Percentiles rank a stretch among this genome's conserved stretches.
Conservation (phyloP, 1,284 basidiomycete genomes). For the Ganoderma meredithae region DNA sequence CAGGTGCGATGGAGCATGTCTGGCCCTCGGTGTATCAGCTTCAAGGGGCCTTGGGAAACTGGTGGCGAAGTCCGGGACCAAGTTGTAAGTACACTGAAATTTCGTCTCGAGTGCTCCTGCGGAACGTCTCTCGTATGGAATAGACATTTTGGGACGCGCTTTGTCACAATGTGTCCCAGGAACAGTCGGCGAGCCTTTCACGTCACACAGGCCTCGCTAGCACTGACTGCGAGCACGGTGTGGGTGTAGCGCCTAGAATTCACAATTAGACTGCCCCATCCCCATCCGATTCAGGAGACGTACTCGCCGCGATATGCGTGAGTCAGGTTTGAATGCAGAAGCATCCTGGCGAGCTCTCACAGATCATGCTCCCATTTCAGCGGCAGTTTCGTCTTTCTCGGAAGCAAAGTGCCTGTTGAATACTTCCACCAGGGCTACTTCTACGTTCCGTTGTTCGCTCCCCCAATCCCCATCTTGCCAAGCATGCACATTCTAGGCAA, state of each 20-base stretch:
- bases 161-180: neutral
- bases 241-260: neutral
- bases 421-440: neutral
- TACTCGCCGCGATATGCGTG: neutral
- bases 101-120: neutral
- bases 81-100: neutral
- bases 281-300: neutral
- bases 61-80: neutral
- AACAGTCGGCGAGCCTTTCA: neutral
- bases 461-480: neutral
- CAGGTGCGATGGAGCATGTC: neutral
- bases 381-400: neutral
- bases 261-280: neutral
- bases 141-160: neutral
- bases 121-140: neutral
- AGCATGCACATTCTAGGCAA: neutral
- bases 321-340: neutral
- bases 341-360: neutral
- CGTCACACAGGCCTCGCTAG: neutral
- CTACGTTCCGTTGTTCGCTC: neutral
- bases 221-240: neutral
- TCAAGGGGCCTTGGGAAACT: neutral
- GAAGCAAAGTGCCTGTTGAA: neutral
- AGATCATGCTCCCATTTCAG: neutral
- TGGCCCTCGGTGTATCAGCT: neutral